Percentiles rank a stretch among this genome's conserved stretches.
phyloP scores from a whole-genome alignment of 495 filamentous ascomycete species.

The Aspergillus egyptiacus region DNA sequence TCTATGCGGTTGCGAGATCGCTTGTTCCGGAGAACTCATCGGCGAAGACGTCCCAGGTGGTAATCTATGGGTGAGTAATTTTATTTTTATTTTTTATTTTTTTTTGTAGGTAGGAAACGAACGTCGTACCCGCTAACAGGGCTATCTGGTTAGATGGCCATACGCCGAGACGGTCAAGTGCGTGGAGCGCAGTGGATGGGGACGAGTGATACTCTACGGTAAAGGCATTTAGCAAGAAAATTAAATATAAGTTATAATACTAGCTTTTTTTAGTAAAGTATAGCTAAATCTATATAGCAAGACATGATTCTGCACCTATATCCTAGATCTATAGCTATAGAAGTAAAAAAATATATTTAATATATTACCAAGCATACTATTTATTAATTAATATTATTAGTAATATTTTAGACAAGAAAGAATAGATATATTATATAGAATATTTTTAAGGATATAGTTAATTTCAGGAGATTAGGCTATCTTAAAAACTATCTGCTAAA shows the following conservation, averaged over 20 bases:
- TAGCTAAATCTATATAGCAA: conserved; percentile 15
- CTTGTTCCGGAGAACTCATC: too few species aligned
- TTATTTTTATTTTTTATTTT: too few species aligned
- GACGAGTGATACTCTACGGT: too few species aligned
- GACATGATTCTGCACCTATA: conserved; percentile 18
- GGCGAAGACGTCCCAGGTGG: too few species aligned
- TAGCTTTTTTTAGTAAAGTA: conserved; percentile 6
- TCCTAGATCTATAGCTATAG: conserved; percentile 19
- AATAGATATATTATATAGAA: conserved; percentile 18
- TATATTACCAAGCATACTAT: conserved; percentile 18
- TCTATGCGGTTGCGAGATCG: too few species aligned
- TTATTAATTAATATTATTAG: conserved; percentile 18
- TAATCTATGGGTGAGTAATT: too few species aligned
- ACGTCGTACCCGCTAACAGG: too few species aligned
- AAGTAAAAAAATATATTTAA: conserved; percentile 14
- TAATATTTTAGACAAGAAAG: conserved; percentile 17
- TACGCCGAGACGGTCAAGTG: too few species aligned
- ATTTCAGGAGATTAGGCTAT: conserved; percentile 17
- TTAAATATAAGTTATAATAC: conserved; percentile 16
- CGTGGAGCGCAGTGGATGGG: too few species aligned
- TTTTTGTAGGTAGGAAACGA: too few species aligned
- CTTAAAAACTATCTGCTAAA: conserved; percentile 15
- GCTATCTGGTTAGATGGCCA: too few species aligned
- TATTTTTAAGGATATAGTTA: conserved; percentile 20
- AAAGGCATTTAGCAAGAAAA: conserved; percentile 15